Conservation (phyloP, 1,139 yeast genomes). For the Groenewaldozyma sp. region DNA sequence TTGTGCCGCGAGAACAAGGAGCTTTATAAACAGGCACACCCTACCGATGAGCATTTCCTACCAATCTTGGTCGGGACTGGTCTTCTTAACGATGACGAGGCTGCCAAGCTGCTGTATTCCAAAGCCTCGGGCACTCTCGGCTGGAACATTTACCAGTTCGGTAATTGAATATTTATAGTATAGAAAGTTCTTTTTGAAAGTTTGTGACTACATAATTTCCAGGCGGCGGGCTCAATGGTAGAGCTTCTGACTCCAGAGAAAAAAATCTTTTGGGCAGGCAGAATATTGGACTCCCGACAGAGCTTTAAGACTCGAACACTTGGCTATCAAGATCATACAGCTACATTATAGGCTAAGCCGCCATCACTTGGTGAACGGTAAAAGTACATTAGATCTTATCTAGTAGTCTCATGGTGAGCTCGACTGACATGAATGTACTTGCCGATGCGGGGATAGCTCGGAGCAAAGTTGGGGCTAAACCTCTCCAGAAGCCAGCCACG, state of each 20-base stretch:
- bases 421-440: conserved; percentile 72
- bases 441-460: conserved; percentile 72
- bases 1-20: conserved; percentile 25
- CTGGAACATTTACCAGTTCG: conserved; percentile 54
- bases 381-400: conserved; percentile 22
- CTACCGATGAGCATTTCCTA: conserved; percentile 63
- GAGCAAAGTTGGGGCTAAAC: conserved; percentile 57
- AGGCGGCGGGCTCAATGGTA: too few relatives aligned
- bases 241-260: too few relatives aligned
- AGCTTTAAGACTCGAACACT: neutral
- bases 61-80: conserved; percentile 67
- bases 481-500: conserved; percentile 57
- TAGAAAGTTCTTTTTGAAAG: too few relatives aligned
- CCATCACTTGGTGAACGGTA: neutral
- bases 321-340: neutral
- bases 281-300: too few relatives aligned
- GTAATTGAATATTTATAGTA: too few relatives aligned
- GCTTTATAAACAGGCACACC: conserved; percentile 43
- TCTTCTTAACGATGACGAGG: conserved; percentile 32
- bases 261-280: too few relatives aligned
- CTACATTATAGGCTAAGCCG: neutral
- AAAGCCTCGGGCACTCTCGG: conserved; percentile 43
- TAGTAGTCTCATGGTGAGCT: conserved; percentile 50
- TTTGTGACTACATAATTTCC: too few relatives aligned
- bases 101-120: conserved; percentile 40